Base-by-base conservation (phyloP, 2,329 filamentous ascomycete genomes). In the Fusarium sp. region DNA sequence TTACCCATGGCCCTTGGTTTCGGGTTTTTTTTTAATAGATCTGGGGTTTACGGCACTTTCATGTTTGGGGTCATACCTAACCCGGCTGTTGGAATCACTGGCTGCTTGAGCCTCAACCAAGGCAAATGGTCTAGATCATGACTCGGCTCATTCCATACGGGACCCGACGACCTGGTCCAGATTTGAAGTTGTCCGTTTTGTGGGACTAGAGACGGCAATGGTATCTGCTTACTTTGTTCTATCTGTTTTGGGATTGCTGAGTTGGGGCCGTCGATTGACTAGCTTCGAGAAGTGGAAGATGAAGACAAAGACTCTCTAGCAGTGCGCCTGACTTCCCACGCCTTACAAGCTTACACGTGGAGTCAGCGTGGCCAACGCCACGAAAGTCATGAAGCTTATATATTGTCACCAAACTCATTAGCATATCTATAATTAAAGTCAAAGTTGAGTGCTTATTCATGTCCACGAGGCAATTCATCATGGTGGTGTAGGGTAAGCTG, bases 121-220 rank as follows among this genome's bases (percentile, higher is more conserved):
- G 8, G 39, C 9, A 35, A 35, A 61, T 43, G 52, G 67, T 64
- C 29, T 7, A 16, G 20, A 24, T 29, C 45, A 68, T 72, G 69
- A 68, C 64, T 67, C 41, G 35, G 35, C 33, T 22, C 67, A 71
- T 72, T 68, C 60, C 67, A 65, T 6, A 9, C 11, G 20, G 24
- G 9, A 41, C 29, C 54, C 63, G 59, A 61, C 33, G 29, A 48
- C 27, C n/a, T 33, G 67, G 59, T 58, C 22, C 45, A 63, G 41
- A 24, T 41, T 39, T 11, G 27, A 29, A n/a, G 29, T 16, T 50
- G 16, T 22, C 27, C 24, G 20, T 58, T 11, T 29, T 31, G 7
- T 14, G 4, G 7, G 13, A 16, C 52, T 56, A 14, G 24, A 18
- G 18, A 41, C 22, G 20, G 18, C 6, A 29, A 37, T 29, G 1